Conservation (phyloP, 768 basidiomycete species). For the Pluteus cervinus region DNA sequence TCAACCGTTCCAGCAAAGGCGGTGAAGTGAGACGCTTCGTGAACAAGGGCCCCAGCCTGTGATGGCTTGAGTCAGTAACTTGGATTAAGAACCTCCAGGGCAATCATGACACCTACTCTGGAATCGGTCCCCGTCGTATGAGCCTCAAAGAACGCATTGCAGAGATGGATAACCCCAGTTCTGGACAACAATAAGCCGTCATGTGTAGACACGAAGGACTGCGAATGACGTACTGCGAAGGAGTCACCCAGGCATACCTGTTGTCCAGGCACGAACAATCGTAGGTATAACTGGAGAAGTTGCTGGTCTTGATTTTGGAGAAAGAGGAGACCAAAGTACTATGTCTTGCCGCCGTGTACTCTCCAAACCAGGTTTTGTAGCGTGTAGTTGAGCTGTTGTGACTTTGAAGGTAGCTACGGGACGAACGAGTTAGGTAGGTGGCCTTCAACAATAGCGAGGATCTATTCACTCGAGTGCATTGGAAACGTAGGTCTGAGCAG, state of each 20-base stretch:
- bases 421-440: neutral
- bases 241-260: conserved; percentile 31
- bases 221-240: conserved; percentile 16
- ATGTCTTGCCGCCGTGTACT: conserved; percentile 30
- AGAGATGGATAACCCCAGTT: conserved; percentile 9
- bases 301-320: conserved; percentile 25
- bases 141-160: conserved; percentile 6
- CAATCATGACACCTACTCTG: neutral
- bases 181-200: neutral
- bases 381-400: conserved; percentile 31
- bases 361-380: conserved; percentile 46
- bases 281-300: conserved; percentile 23
- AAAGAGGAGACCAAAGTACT: conserved; percentile 32
- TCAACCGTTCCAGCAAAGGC: conserved; percentile 36
- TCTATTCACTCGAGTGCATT: conserved; percentile 23
- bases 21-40: conserved; percentile 43
- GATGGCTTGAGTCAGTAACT: no score
- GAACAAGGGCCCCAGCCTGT: conserved; percentile 26
- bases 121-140: conserved; percentile 8
- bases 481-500: conserved; percentile 33
- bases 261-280: conserved; percentile 33
- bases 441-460: neutral
- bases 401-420: conserved; percentile 23
- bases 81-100: no score
- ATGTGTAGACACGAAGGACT: neutral